Percentiles rank a stretch among this genome's conserved stretches.
phyloP scores from a whole-genome alignment of 2,329 filamentous ascomycete species.

The Colletotrichum falcatum region DNA sequence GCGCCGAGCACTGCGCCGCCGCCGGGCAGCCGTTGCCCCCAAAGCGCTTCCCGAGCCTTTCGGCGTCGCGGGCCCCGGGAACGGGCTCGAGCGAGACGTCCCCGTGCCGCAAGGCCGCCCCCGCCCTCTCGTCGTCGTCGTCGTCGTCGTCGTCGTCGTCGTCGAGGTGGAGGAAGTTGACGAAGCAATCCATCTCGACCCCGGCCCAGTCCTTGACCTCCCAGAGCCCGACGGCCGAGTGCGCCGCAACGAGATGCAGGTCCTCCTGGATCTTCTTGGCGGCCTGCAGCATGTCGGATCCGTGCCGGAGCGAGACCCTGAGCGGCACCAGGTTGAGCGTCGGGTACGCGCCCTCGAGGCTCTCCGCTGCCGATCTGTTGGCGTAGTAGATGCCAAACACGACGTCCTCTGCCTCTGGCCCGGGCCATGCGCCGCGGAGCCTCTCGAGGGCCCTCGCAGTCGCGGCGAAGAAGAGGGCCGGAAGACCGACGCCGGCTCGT shows the following conservation, averaged over 20 bases:
- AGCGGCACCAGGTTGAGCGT: conserved; percentile 86
- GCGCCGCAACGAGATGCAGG: conserved; percentile 69
- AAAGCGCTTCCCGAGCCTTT: neutral
- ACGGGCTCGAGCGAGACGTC: neutral
- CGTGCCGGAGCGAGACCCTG: conserved; percentile 57
- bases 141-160: too few relatives aligned
- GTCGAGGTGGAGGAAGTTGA: conserved; percentile 79
- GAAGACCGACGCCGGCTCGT: conserved; percentile 70
- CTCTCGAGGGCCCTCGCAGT: conserved; percentile 63
- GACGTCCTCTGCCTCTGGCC: conserved; percentile 53
- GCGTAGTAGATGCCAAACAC: conserved; percentile 86
- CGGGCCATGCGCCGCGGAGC: neutral
- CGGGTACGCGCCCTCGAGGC: conserved; percentile 67
- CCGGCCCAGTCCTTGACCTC: conserved; percentile 84
- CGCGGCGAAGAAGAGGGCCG: conserved; percentile 80
- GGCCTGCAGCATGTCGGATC: conserved; percentile 56
- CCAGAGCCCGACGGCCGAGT: conserved; percentile 70
- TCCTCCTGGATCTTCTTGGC: conserved; percentile 76
- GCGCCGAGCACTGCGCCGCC: neutral
- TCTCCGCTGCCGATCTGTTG: conserved; percentile 71
- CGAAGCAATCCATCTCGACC: conserved; percentile 75
- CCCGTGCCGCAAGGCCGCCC: neutral
- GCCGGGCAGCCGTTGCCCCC: neutral
- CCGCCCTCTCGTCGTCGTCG: too few relatives aligned
- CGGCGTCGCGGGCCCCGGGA: conserved; percentile 47